A percentile compares a stretch with the other conserved stretches of the same genome.
phyloP scores from a whole-genome alignment of 2,329 filamentous ascomycete species.

The Cercospora janseana region DNA sequence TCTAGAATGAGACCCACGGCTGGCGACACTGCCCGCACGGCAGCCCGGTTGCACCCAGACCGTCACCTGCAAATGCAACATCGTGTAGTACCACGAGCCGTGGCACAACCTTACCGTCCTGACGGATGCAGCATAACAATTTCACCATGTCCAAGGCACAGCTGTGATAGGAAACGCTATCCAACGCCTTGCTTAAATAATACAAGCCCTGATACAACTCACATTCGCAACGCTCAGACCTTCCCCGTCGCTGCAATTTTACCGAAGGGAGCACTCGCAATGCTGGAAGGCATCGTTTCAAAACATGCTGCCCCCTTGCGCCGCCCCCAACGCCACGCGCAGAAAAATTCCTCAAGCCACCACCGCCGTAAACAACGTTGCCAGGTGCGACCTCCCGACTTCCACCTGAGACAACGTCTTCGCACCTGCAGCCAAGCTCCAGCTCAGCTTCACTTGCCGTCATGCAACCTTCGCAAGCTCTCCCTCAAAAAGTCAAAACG shows the following conservation, averaged over 20 bases:
- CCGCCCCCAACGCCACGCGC: conserved; percentile 2
- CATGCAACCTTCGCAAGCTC: not conserved
- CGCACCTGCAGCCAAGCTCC: conserved; percentile 5
- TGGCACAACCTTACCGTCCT: too few species aligned
- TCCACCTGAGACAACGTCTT: conserved; percentile 8
- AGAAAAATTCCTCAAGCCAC: not conserved
- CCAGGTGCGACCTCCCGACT: not conserved
- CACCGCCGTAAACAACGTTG: not conserved
- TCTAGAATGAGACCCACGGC: too few species aligned
- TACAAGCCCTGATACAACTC: not conserved
- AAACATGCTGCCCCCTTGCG: not conserved
- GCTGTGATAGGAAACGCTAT: too few species aligned
- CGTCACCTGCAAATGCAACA: not conserved
- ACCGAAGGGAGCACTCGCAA: not conserved
- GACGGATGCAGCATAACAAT: too few species aligned
- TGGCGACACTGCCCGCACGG: too few species aligned
- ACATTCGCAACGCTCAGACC: not conserved
- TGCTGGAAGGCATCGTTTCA: conserved; percentile 1
- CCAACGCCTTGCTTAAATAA: conserved; percentile 1
- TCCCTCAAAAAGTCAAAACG: conserved; percentile 3
- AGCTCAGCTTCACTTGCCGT: conserved; percentile 1
- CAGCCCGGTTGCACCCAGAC: conserved; percentile 4
- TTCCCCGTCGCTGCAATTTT: not conserved
- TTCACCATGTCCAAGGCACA: too few species aligned
- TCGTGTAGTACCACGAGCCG: not conserved